phyloP scores from a whole-genome alignment of 2,329 filamentous ascomycete species.

The Hawksworthiomyces lignivorus region DNA sequence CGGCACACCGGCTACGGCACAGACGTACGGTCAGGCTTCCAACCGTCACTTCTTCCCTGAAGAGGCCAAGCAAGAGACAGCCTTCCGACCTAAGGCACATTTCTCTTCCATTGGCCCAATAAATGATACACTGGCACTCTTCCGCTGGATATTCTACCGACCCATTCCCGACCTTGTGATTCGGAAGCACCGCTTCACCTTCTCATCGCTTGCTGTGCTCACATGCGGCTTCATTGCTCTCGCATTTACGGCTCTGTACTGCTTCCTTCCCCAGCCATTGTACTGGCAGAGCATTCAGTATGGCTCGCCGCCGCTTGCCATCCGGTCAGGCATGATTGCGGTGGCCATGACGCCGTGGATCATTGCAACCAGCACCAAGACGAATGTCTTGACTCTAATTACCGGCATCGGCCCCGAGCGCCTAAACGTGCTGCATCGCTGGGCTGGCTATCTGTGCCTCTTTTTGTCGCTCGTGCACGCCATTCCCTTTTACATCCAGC shows the following conservation, averaged over 20 bases:
- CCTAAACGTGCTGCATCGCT: slow-evolving; percentile 87
- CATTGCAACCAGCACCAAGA: slow-evolving; percentile 80
- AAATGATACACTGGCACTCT: slow-evolving; percentile 74
- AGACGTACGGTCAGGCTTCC: slow-evolving; percentile 31
- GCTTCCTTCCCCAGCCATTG: slow-evolving; percentile 78
- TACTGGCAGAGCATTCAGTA: slow-evolving; percentile 83
- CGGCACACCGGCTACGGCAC: background rate
- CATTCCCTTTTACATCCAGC: slow-evolving; percentile 82
- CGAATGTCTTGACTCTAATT: slow-evolving; percentile 73
- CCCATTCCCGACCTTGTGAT: slow-evolving; percentile 68
- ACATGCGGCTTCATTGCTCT: slow-evolving; percentile 60
- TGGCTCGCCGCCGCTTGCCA: slow-evolving; percentile 80
- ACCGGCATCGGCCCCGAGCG: slow-evolving; percentile 90
- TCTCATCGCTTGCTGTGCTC: slow-evolving; percentile 70
- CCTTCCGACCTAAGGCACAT: slow-evolving; percentile 59
- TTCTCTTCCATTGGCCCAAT: slow-evolving; percentile 66
- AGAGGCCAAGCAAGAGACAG: slow-evolving; percentile 45
- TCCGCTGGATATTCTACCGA: slow-evolving; percentile 82
- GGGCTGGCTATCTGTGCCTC: slow-evolving; percentile 80
- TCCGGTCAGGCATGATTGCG: slow-evolving; percentile 84
- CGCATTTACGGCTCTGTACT: slow-evolving; percentile 69
- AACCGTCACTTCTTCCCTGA: slow-evolving; percentile 71
- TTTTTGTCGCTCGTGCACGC: slow-evolving; percentile 78
- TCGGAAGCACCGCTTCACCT: slow-evolving; percentile 62
- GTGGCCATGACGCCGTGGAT: slow-evolving; percentile 93